Conservation (phyloP, 768 basidiomycete genomes). For the Rhodotorula toruloides region DNA sequence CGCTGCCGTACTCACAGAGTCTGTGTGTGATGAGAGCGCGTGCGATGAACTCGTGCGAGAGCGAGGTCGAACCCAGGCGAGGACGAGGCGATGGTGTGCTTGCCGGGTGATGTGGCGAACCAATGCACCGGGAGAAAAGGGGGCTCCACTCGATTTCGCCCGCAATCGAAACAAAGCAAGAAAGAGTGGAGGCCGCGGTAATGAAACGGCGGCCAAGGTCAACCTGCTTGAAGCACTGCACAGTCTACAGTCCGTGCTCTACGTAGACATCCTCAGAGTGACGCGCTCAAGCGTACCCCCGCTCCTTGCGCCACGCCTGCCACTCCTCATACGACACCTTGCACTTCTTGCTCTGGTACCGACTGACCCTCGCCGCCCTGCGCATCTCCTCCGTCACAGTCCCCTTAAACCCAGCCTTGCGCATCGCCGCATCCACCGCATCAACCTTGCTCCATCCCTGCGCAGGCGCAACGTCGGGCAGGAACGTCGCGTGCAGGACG, state of each 20-base stretch:
- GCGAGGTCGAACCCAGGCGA: no score
- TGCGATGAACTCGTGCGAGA: no score
- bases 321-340: conserved; percentile 71
- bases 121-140: neutral
- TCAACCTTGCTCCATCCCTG: conserved; percentile 92
- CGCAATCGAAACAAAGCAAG: no score
- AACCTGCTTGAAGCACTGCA: no score
- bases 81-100: neutral
- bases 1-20: no score
- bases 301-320: conserved; percentile 60
- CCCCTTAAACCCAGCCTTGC: conserved; percentile 86
- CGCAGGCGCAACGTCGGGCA: conserved; percentile 84
- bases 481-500: conserved; percentile 75
- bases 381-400: conserved; percentile 74
- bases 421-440: conserved; percentile 82
- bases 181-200: no score
- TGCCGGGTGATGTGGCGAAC: no score
- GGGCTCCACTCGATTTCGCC: no score
- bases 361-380: conserved; percentile 65
- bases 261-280: no score
- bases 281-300: neutral
- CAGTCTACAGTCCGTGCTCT: no score
- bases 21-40: no score
- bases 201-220: no score
- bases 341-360: conserved; percentile 74